Evolutionary conservation across 768 basidiomycete species (phyloP).

Genomic region (Pilatotrama ljubarskyi): DNA sequence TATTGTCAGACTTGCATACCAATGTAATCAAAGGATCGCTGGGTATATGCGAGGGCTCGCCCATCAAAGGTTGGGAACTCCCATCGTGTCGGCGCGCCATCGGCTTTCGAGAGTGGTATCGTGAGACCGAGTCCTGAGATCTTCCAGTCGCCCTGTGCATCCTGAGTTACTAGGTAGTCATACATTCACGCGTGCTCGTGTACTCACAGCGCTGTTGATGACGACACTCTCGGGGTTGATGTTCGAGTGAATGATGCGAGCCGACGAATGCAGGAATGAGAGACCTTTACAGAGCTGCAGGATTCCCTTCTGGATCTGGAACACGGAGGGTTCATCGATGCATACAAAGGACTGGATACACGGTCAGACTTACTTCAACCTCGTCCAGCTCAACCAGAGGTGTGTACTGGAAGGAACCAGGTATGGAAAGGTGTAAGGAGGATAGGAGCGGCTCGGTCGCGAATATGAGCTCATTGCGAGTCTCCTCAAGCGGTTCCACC

Average conservation of each 20-base stretch:
- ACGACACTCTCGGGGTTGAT: constrained; percentile 84
- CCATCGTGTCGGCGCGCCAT: constrained; percentile 80
- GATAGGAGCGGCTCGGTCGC: constrained; percentile 91
- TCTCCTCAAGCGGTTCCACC: constrained; percentile 96
- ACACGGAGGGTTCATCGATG: too few relatives aligned
- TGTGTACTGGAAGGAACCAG: constrained; percentile 55
- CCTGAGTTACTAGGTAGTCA: neutral
- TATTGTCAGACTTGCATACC: constrained; percentile 48
- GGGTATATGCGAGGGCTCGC: constrained; percentile 74
- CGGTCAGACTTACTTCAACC: constrained; percentile 67
- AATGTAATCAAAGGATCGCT: constrained; percentile 94
- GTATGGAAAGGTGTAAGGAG: constrained; percentile 76
- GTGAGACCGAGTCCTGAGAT: constrained; percentile 87
- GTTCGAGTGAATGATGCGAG: constrained; percentile 90
- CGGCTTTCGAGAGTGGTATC: constrained; percentile 66
- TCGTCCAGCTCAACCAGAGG: constrained; percentile 87
- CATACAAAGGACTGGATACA: neutral
- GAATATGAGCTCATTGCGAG: constrained; percentile 84
- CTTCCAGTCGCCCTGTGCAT: constrained; percentile 92
- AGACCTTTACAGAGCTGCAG: constrained; percentile 90
- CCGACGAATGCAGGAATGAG: constrained; percentile 88
- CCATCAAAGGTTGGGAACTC: constrained; percentile 89
- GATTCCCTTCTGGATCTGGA: constrained; percentile 94
- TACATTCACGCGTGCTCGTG: neutral
- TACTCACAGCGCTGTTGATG: constrained; percentile 81